Evolutionary conservation across 495 filamentous ascomycete genomes (phyloP).

Genomic region (Amorphotheca resinae): DNA sequence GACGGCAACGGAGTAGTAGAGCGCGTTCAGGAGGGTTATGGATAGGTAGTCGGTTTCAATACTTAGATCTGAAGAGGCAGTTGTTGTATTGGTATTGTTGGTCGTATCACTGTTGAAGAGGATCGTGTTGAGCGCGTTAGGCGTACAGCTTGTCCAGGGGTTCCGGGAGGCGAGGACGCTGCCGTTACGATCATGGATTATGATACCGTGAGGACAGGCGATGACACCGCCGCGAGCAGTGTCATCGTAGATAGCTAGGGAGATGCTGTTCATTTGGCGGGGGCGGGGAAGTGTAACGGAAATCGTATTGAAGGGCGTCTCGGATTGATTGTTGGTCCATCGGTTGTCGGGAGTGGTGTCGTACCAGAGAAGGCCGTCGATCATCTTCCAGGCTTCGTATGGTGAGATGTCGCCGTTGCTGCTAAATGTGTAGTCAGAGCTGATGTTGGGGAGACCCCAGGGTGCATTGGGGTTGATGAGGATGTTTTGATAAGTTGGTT

Average conservation of each 20-base stretch:
- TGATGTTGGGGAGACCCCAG: conserved; percentile 14
- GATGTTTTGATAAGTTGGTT: conserved; percentile 18
- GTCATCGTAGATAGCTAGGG: conserved; percentile 29
- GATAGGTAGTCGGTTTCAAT: background rate
- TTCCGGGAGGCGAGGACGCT: too few relatives aligned
- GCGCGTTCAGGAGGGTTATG: background rate
- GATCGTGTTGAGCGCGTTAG: background rate
- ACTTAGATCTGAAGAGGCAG: background rate
- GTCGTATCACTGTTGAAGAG: background rate
- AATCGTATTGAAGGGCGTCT: conserved; percentile 25
- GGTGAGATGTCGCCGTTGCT: conserved; percentile 21
- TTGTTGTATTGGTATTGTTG: background rate
- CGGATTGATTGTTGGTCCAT: conserved; percentile 32
- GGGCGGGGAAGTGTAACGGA: conserved; percentile 30
- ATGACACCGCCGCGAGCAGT: conserved; percentile 25
- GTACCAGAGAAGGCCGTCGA: conserved; percentile 33
- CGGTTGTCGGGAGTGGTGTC: conserved; percentile 31
- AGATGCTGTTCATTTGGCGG: conserved; percentile 26
- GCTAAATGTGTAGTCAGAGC: conserved; percentile 31
- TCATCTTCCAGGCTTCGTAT: conserved; percentile 28
- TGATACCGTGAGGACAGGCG: conserved; percentile 27
- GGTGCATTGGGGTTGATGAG: conserved; percentile 17
- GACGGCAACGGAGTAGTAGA: background rate
- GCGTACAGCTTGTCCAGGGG: background rate
- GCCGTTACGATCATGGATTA: too few relatives aligned